Evolutionary conservation across 768 basidiomycete species (phyloP), one percentile per base, ranked within the genome.

Genomic region (Kwoniella heveanensis): DNA sequence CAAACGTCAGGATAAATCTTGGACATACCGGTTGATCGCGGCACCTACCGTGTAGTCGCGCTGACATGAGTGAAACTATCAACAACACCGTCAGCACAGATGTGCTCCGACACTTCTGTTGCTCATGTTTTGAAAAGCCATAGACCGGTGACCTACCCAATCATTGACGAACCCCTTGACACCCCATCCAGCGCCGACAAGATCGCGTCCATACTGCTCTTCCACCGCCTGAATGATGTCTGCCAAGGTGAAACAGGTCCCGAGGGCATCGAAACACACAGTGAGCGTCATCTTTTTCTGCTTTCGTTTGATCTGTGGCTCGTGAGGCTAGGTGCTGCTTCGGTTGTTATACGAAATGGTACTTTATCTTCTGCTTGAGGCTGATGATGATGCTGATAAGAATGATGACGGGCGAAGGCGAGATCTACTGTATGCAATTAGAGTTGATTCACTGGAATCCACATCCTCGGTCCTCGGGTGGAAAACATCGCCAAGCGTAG

Each of bases 261-360:
- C 68, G 6, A 73, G 64, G n/a, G 69, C 71, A 48, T 73, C 71
- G 55, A 70, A 73, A 54, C 71, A 73, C 24, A 73, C 66, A 24
- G 68, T 66, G 9, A 66, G 54, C 1, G 63, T 53, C 66, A 66
- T 64, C 3, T 9, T n/a, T 60, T 19, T 44, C 17, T 44, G 39
- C 39, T 19, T 44, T 44, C 17, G 10, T 9, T 10, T 44, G 17
- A 22, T 8, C 48, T 49, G 48, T 24, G 48, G 48, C 22, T 2
- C 46, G 7, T 47, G 32, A n/a, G n/a, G n/a, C n/a, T n/a, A n/a
- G n/a, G n/a, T n/a, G n/a, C n/a, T n/a, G n/a, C n/a, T n/a, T n/a
- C n/a, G n/a, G n/a, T n/a, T n/a, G n/a, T n/a, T n/a, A n/a, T n/a
- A n/a, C n/a, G n/a, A n/a, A n/a, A n/a, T n/a, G n/a, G n/a, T n/a